These are phyloP conservation scores for Fomitopsis pulvina DNA, from an alignment of 768 basidiomycete species.

Conservation along the genomic window DNA sequence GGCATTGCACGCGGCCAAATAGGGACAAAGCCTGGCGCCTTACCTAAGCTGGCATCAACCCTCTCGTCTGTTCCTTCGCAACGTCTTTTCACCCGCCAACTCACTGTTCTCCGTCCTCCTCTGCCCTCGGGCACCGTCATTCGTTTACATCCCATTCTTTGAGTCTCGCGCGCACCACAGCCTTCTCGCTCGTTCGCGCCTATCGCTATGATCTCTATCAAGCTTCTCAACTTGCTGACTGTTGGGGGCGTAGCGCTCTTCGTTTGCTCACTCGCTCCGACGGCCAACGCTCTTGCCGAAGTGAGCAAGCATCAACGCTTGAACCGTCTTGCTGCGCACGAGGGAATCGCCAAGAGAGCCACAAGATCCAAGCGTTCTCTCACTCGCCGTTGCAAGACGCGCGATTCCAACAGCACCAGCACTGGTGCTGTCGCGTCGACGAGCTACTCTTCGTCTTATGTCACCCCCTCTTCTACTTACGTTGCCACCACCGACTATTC, in stretches of 20 bases:
- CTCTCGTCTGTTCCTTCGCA: slow-evolving; percentile 12
- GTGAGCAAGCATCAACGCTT: slow-evolving; percentile 21
- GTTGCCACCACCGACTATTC: slow-evolving; percentile 3
- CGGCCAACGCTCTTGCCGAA: slow-evolving; percentile 43
- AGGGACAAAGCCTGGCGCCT: slow-evolving; percentile 16
- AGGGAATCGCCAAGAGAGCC: slow-evolving; percentile 32
- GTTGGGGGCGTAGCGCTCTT: slow-evolving; percentile 53
- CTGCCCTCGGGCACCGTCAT: slow-evolving; percentile 18
- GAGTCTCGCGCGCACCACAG: background rate
- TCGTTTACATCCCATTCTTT: slow-evolving; percentile 24
- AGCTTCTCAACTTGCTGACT: slow-evolving; percentile 52
- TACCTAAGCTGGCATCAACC: slow-evolving; percentile 15
- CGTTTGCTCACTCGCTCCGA: slow-evolving; percentile 40
- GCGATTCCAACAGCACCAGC: slow-evolving; percentile 24
- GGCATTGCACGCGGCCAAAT: background rate
- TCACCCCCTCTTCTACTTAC: slow-evolving; percentile 1
- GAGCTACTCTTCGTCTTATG: background rate
- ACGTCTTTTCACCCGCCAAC: slow-evolving; percentile 12
- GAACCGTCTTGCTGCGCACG: slow-evolving; percentile 38
- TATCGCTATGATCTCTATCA: slow-evolving; percentile 23
- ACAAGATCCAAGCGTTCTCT: slow-evolving; percentile 43
- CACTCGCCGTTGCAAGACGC: slow-evolving; percentile 51
- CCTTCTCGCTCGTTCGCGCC: background rate
- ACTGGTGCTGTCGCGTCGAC: background rate
- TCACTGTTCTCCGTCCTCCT: slow-evolving; percentile 6